These are phyloP conservation scores for Metrosideros polymorpha DNA, from an alignment of 441 rosid species.

Conservation along the genomic window DNA sequence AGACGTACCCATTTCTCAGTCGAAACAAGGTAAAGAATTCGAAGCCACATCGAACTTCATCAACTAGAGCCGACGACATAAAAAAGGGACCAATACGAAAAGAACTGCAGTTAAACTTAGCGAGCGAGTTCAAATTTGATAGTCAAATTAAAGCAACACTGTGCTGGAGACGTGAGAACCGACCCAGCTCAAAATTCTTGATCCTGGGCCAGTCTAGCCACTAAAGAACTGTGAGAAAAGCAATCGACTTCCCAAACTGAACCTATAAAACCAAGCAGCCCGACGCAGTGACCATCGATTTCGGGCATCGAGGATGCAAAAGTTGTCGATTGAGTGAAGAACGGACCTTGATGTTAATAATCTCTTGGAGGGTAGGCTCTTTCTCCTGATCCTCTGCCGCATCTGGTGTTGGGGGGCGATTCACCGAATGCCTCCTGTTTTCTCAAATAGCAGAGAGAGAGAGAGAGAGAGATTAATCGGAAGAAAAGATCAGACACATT, in stretches of 20 bases:
- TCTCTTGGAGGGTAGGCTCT: slow-evolving; percentile 58
- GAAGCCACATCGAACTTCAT: not conserved
- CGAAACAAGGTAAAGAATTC: not conserved
- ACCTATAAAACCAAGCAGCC: not conserved
- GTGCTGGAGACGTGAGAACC: not conserved
- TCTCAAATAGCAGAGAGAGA: not conserved
- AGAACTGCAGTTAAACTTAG: not conserved
- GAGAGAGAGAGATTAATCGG: not conserved
- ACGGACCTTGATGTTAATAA: slow-evolving; percentile 63
- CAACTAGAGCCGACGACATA: not conserved
- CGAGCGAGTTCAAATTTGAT: not conserved
- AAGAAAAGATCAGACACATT: not conserved
- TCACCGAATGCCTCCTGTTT: slow-evolving; percentile 58
- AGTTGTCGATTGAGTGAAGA: not conserved
- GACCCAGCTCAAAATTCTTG: not conserved
- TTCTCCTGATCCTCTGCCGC: slow-evolving; percentile 29
- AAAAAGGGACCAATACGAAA: not conserved
- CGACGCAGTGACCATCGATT: not conserved
- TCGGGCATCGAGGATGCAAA: not conserved
- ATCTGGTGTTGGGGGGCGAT: slow-evolving; percentile 75
- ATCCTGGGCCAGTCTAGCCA: not conserved
- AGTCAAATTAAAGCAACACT: not conserved
- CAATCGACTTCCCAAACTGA: not conserved
- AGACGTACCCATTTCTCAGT: not conserved
- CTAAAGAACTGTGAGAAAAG: not conserved